These are phyloP conservation scores for Stygiomarasmius scandens DNA, from an alignment of 1,284 basidiomycete genomes.

Conservation along the genomic window DNA sequence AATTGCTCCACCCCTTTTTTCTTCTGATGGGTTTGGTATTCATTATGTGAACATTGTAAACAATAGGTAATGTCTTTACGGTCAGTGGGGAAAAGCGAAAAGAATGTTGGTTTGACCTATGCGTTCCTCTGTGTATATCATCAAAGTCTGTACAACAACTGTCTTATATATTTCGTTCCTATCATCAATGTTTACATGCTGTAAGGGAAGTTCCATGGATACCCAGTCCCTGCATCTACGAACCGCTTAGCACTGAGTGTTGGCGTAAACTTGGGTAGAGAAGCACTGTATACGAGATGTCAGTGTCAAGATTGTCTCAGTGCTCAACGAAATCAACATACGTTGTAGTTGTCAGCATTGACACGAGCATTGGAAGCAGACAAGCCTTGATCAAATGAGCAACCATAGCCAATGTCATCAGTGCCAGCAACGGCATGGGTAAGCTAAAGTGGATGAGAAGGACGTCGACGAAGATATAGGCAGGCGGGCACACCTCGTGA, in stretches of 20 bases:
- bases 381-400: slow-evolving; percentile 36
- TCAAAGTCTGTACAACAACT: too few relatives aligned
- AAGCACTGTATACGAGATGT: slow-evolving; percentile 36
- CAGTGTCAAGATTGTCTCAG: not conserved
- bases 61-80: too few relatives aligned
- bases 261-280: slow-evolving; percentile 41
- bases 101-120: too few relatives aligned
- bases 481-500: slow-evolving; percentile 41
- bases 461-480: not conserved
- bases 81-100: too few relatives aligned
- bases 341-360: slow-evolving; percentile 46
- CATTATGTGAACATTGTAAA: too few relatives aligned
- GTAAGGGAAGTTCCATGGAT: too few relatives aligned
- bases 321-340: slow-evolving; percentile 19
- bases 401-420: slow-evolving; percentile 40
- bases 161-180: too few relatives aligned
- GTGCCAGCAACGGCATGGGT: slow-evolving; percentile 40
- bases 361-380: slow-evolving; percentile 29
- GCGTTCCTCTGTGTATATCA: too few relatives aligned
- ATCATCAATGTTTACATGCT: too few relatives aligned
- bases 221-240: too few relatives aligned
- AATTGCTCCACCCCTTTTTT: too few relatives aligned
- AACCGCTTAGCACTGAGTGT: slow-evolving; percentile 15
- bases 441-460: slow-evolving; percentile 24
- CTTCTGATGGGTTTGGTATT: too few relatives aligned